Base-by-base conservation (phyloP, 192 early-diverging fungal species). In the Umbelopsis vinacea region DNA sequence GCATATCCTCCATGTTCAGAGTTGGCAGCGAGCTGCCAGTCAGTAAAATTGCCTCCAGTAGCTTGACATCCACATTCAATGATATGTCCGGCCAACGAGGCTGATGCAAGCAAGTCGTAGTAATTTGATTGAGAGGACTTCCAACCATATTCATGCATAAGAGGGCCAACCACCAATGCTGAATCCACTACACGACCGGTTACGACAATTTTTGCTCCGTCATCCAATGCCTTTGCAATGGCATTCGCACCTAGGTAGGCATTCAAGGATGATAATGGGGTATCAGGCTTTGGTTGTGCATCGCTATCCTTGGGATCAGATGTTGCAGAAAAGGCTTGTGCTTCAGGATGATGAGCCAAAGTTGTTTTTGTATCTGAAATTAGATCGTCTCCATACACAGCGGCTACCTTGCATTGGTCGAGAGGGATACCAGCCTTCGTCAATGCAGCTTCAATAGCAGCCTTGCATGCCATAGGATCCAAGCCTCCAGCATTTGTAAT, bases 11-110 rank as follows among this genome's bases (percentile, higher is more conserved):
- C 85, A 55, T 83, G 52, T 2, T 76, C 67, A 12, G 88, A 87
- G 53, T 78, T 78, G 40, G 88, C 84, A 14, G 74, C 80, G 14
- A 84, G 71, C 22, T 79, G 76, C 89, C 89, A 90, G 69, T 90
- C 89, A 1, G 89, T 91, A 73, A 89, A 91, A 71, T 89, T 91
- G 9, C 88, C 89, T 46, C 89, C 88, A 14, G 89, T 91, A 29
- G 87, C 81, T 22, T 91, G 89, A 73, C 87, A 87, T 15, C 89
- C 89, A 69, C 89, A 91, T 76, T 89, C 89, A 47, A 91, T 86
- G 60, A 89, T 84, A 48, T 91, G 89, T 17, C 89, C 89, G 8
- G 87, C 89, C 53, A 91, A 76, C 2, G 89, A 89, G 0, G 85
- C 88, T 14, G 81, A 82, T 9, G 88, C 89, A 60, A 91, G 83